Percentiles rank a stretch among this genome's conserved stretches.
These are phyloP conservation scores for Haplosporangium sp. DNA, from an alignment of 371 early-diverging fungal species.

Conservation along the genomic window DNA sequence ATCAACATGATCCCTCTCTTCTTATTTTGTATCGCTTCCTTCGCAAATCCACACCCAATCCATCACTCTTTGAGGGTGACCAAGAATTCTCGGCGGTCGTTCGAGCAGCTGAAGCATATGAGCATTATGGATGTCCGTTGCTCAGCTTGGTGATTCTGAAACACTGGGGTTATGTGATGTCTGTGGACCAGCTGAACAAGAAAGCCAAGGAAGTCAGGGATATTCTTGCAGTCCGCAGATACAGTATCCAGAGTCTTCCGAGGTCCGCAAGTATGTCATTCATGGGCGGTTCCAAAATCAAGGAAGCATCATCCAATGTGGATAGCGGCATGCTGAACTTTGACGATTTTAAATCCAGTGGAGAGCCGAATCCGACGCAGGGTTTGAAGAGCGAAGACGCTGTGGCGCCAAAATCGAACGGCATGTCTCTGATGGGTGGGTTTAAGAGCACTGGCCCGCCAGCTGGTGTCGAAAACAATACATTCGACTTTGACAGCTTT, in stretches of 20 bases:
- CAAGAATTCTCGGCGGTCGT: constrained; percentile 72
- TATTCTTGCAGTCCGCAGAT: constrained; percentile 33
- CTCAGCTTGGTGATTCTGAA: constrained; percentile 75
- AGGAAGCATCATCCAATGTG: constrained; percentile 6
- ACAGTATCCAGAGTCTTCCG: constrained; percentile 25
- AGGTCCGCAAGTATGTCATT: constrained; percentile 38
- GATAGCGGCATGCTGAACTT: constrained; percentile 31
- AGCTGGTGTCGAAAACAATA: constrained; percentile 9
- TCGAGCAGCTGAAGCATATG: constrained; percentile 72
- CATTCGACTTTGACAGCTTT: constrained; percentile 40
- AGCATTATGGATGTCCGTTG: constrained; percentile 80
- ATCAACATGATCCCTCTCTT: constrained; percentile 76
- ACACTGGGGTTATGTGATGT: constrained; percentile 54
- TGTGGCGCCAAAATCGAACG: constrained; percentile 9
- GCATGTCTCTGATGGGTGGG: constrained; percentile 42
- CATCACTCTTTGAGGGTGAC: constrained; percentile 44
- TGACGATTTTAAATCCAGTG: constrained; percentile 11
- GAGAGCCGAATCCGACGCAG: neutral
- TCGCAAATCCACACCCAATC: constrained; percentile 53
- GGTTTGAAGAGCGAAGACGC: neutral
- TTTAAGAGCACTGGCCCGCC: constrained; percentile 14
- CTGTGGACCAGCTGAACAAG: constrained; percentile 19
- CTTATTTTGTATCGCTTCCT: constrained; percentile 82
- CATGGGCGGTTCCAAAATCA: constrained; percentile 16
- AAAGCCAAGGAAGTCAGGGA: constrained; percentile 14